Evolutionary conservation across 805 yeast species (phyloP).

Genomic region (Phaffomyces thermotolerans): DNA sequence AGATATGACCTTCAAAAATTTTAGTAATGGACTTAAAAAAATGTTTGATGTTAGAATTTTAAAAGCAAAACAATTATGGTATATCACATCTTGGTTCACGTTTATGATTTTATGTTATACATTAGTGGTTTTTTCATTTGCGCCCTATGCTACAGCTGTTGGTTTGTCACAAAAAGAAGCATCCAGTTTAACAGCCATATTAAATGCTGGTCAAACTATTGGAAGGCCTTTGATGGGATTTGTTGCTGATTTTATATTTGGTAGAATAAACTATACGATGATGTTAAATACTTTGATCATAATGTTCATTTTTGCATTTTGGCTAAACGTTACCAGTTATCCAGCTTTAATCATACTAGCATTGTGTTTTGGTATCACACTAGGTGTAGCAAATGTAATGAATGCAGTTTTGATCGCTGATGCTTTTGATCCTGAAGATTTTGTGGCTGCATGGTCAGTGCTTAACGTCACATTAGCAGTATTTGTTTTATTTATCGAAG

Average conservation of each 20-base stretch:
- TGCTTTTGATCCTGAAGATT: conserved; percentile 28
- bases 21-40: conserved; percentile 17
- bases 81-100: conserved; percentile 31
- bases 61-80: conserved; percentile 24
- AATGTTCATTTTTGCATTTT: conserved; percentile 36
- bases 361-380: conserved; percentile 34
- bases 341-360: conserved; percentile 34
- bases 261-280: conserved; percentile 39
- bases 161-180: conserved; percentile 42
- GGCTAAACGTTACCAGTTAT: conserved; percentile 39
- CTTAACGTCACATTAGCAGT: conserved; percentile 28
- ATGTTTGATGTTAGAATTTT: conserved; percentile 30
- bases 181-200: conserved; percentile 36
- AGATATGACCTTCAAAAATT: conserved; percentile 5
- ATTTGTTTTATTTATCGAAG: conserved; percentile 42
- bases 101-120: conserved; percentile 34
- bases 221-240: conserved; percentile 46
- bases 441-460: conserved; percentile 34
- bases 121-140: conserved; percentile 37
- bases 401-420: conserved; percentile 36
- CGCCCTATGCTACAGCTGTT: conserved; percentile 39
- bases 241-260: conserved; percentile 35
- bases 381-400: conserved; percentile 41
- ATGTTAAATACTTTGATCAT: conserved; percentile 28
- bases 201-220: conserved; percentile 40